These are phyloP conservation scores for Candida qinlingensis DNA, from an alignment of 805 yeast genomes.

Conservation along the genomic window DNA sequence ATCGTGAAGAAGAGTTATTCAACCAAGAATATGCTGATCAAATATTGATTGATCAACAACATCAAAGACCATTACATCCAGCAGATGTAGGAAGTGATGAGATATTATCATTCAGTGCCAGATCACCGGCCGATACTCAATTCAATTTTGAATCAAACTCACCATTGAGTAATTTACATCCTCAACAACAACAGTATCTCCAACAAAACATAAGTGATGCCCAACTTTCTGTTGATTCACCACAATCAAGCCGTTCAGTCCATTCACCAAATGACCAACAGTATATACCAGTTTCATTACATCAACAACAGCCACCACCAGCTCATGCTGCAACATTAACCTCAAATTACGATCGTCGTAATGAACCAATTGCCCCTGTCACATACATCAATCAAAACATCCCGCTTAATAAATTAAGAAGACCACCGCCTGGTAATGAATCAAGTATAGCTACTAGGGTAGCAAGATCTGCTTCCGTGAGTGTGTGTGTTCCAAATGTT, in stretches of 20 bases:
- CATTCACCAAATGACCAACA: too few species aligned
- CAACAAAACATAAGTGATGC: slow-evolving; percentile 7
- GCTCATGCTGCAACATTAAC: background rate
- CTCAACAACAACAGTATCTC: background rate
- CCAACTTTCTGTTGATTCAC: background rate
- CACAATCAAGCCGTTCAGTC: too few species aligned
- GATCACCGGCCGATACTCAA: slow-evolving; percentile 28
- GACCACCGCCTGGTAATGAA: slow-evolving; percentile 36
- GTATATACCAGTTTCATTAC: background rate
- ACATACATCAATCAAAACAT: slow-evolving; percentile 13
- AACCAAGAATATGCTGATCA: slow-evolving; percentile 5
- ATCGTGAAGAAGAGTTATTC: background rate
- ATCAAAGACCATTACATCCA: background rate
- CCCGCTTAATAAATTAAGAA: slow-evolving; percentile 14
- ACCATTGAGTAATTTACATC: background rate
- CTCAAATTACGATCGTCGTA: slow-evolving; percentile 34
- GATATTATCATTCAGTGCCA: slow-evolving; percentile 29
- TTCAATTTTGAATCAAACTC: slow-evolving; percentile 20
- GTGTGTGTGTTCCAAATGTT: slow-evolving; percentile 11
- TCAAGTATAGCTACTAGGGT: slow-evolving; percentile 30
- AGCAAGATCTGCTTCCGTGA: slow-evolving; percentile 31
- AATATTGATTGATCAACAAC: slow-evolving; percentile 16
- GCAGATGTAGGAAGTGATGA: slow-evolving; percentile 20
- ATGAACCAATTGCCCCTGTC: slow-evolving; percentile 30
- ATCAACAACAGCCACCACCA: slow-evolving; percentile 7